These are phyloP conservation scores for Cyclocybe cylindracea DNA, from an alignment of 768 basidiomycete species.

Conservation along the genomic window DNA sequence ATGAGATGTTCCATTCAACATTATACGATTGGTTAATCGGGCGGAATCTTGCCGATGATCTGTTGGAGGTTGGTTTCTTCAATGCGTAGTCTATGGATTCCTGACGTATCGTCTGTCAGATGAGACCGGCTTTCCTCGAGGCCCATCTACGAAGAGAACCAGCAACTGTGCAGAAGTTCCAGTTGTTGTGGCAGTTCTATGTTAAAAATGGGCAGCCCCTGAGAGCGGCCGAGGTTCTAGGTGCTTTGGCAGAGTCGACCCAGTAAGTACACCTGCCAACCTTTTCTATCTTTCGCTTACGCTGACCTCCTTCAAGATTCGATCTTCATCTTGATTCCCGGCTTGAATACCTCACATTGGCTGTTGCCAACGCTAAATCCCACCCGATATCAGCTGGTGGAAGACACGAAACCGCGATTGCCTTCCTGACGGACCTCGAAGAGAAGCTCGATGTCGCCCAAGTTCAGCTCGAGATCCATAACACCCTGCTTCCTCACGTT, in stretches of 20 bases:
- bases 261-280: constrained; percentile 52
- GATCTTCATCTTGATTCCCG: constrained; percentile 70
- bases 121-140: constrained; percentile 87
- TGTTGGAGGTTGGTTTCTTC: constrained; percentile 74
- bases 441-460: constrained; percentile 97
- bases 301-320: constrained; percentile 44
- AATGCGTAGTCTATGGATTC: not conserved
- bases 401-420: constrained; percentile 86
- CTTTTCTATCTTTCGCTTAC: not conserved
- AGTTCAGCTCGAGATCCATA: constrained; percentile 91
- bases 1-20: constrained; percentile 92
- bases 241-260: constrained; percentile 78
- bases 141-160: constrained; percentile 85
- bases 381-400: constrained; percentile 80
- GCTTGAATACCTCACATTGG: constrained; percentile 90
- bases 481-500: constrained; percentile 60
- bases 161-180: constrained; percentile 75
- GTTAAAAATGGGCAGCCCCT: constrained; percentile 88
- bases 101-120: constrained; percentile 41
- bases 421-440: constrained; percentile 92
- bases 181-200: constrained; percentile 96
- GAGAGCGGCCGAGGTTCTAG: constrained; percentile 86
- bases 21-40: constrained; percentile 94
- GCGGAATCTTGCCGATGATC: constrained; percentile 78
- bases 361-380: constrained; percentile 95